Percentiles rank a stretch among this genome's conserved stretches.
phyloP scores from a whole-genome alignment of 345 rosid genomes.

The Diplotaxis tenuifolia region DNA sequence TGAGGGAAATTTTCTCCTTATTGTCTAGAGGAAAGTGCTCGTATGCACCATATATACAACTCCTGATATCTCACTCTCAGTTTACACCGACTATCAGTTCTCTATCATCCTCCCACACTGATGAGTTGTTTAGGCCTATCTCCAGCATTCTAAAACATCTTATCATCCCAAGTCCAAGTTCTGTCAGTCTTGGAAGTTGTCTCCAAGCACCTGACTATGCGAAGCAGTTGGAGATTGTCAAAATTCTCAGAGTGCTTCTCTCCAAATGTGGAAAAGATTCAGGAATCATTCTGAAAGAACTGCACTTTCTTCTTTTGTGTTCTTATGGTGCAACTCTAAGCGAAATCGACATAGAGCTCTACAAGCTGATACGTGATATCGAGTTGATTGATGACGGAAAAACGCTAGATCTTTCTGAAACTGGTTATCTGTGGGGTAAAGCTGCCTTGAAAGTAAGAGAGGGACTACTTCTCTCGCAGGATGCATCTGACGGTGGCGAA shows the following conservation, averaged over 20 bases:
- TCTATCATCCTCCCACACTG: slow-evolving; percentile 46
- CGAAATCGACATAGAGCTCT: slow-evolving; percentile 73
- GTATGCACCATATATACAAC: slow-evolving; percentile 52
- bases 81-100: slow-evolving; percentile 57
- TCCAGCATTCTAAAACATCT: slow-evolving; percentile 69
- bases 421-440: slow-evolving; percentile 77
- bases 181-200: slow-evolving; percentile 27
- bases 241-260: slow-evolving; percentile 63
- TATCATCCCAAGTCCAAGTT: slow-evolving; percentile 37
- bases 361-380: slow-evolving; percentile 58
- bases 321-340: slow-evolving; percentile 85
- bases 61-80: slow-evolving; percentile 81
- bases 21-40: slow-evolving; percentile 60
- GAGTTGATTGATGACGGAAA: slow-evolving; percentile 45
- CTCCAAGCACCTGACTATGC: slow-evolving; percentile 33
- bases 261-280: slow-evolving; percentile 47
- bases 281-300: slow-evolving; percentile 64
- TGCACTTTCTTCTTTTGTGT: slow-evolving; percentile 66
- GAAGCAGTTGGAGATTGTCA: slow-evolving; percentile 67
- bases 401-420: slow-evolving; percentile 41
- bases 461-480: slow-evolving; percentile 48
- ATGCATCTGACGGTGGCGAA: slow-evolving; percentile 41
- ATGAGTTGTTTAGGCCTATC: slow-evolving; percentile 60
- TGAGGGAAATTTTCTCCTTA: slow-evolving; percentile 46
- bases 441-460: slow-evolving; percentile 59